Base-by-base conservation (phyloP, 1,284 basidiomycete genomes). In the Trametes hirsuta region DNA sequence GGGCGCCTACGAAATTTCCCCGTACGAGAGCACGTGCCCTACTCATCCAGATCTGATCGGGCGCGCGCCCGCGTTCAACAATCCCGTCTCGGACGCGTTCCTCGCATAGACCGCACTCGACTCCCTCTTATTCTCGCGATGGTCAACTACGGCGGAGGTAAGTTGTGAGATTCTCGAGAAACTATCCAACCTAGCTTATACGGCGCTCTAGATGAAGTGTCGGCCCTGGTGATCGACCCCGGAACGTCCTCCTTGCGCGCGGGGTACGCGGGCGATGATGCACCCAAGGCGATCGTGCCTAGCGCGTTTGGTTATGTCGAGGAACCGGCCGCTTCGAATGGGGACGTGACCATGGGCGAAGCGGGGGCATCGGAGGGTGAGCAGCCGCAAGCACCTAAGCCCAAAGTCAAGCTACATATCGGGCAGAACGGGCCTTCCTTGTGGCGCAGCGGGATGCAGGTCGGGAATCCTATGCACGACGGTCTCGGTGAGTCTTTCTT, bases 191-290 rank as follows among this genome's bases (percentile, higher is more conserved):
- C 22, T 14, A 22, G 49, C 39, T 14, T 34, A 14, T 45, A 4
- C 37, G 9, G 8, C 24, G 14, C 6, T 41, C 18, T 63, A 94
- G 94, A 95, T 73, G 94, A 96, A 79, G 95, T 99, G 47, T 93
- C 95, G 51, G 97, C 97, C 22, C 81, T 99, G 56, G 97, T 99
- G 40, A 79, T 99, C 55, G 97, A 99, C 78, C 91, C 98, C 71
- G 97, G 97, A 48, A 84, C 93, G 40, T 91, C 93, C 48, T 91
- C 94, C 18, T 81, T 95, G 60, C 90, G 97, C 71, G 95, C 94
- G 22, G 97, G 97, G 48, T 97, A 97, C 75, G 97, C 97, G 15
- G 97, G 97, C 51, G 97, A 99, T 76, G 97, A 99, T 72, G 87
- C 93, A 14, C 97, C 97, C 34, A 95, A 95, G 75, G 90, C 92